Evolutionary conservation across 768 basidiomycete genomes (phyloP).

Genomic region (Trametes punicea): DNA sequence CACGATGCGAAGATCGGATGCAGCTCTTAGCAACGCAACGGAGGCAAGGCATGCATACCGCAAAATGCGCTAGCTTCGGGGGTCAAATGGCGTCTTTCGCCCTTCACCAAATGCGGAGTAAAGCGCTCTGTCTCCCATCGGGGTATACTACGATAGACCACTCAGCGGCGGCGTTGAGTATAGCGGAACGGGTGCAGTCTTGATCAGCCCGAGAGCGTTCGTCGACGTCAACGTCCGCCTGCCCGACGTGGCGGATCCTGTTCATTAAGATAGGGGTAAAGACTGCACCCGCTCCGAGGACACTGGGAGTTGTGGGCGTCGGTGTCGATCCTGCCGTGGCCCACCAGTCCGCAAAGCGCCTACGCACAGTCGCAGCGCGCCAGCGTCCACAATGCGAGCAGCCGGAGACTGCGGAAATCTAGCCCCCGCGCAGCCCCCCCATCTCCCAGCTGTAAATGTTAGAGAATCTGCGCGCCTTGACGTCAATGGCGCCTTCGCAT

Average conservation of each 20-base stretch:
- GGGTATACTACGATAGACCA: no score
- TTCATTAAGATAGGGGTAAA: slow-evolving; percentile 18
- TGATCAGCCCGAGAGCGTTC: slow-evolving; percentile 7
- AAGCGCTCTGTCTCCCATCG: no score
- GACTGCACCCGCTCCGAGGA: slow-evolving; percentile 17
- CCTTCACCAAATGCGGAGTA: no score
- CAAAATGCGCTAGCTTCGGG: no score
- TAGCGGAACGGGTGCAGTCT: slow-evolving; percentile 5
- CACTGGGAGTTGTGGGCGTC: slow-evolving; percentile 17
- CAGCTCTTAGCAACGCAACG: no score
- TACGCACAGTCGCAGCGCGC: neutral
- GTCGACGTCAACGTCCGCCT: slow-evolving; percentile 6
- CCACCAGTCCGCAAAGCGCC: neutral
- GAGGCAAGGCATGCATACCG: no score
- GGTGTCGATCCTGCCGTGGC: slow-evolving; percentile 6
- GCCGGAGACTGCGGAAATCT: neutral
- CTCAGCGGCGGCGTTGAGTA: slow-evolving; percentile 5
- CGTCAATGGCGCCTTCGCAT: neutral
- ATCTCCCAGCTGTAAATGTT: neutral
- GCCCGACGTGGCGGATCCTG: slow-evolving; percentile 15
- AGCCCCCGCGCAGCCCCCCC: neutral
- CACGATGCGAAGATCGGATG: no score
- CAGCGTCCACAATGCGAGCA: neutral
- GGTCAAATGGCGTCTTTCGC: no score
- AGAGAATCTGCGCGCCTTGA: neutral